phyloP scores from a whole-genome alignment of 2,329 filamentous ascomycete species.

The Trichoderma sp. region DNA sequence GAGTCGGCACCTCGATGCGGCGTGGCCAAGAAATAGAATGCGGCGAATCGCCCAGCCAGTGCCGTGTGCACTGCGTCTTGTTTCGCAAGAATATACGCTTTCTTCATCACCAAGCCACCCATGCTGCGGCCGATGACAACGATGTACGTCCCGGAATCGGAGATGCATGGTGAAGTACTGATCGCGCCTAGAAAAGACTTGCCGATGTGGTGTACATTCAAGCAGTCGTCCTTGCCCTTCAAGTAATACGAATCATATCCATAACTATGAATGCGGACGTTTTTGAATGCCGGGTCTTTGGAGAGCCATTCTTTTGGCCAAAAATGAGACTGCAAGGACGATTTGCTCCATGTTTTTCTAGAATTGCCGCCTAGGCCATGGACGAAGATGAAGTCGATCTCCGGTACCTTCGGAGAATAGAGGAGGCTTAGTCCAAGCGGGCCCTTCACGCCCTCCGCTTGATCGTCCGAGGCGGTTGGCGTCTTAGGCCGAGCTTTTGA shows the following conservation, averaged over 20 bases:
- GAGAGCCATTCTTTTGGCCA: not conserved
- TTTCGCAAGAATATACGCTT: conserved; percentile 14
- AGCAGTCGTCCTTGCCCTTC: not conserved
- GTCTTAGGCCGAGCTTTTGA: too few relatives aligned
- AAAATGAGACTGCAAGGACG: not conserved
- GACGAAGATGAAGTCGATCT: not conserved
- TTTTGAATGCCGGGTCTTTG: not conserved
- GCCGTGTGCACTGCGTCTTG: not conserved
- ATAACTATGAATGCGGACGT: not conserved
- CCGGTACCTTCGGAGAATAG: not conserved
- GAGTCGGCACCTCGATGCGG: conserved; percentile 13
- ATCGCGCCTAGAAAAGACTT: not conserved
- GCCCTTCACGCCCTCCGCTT: too few relatives aligned
- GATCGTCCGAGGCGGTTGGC: too few relatives aligned
- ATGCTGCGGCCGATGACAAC: conserved; percentile 22
- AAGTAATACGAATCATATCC: not conserved
- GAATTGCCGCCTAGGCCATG: not conserved
- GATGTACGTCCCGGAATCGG: not conserved
- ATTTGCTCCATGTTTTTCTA: not conserved
- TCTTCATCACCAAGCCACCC: conserved; percentile 18
- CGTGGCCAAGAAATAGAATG: conserved; percentile 21
- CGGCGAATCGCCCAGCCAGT: conserved; percentile 8
- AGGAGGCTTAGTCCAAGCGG: not conserved
- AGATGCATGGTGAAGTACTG: not conserved
- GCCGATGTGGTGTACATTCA: not conserved